Evolutionary conservation across 176 grass and related monocot genomes (phyloP).

Genomic region (Alloteropsis semialata): DNA sequence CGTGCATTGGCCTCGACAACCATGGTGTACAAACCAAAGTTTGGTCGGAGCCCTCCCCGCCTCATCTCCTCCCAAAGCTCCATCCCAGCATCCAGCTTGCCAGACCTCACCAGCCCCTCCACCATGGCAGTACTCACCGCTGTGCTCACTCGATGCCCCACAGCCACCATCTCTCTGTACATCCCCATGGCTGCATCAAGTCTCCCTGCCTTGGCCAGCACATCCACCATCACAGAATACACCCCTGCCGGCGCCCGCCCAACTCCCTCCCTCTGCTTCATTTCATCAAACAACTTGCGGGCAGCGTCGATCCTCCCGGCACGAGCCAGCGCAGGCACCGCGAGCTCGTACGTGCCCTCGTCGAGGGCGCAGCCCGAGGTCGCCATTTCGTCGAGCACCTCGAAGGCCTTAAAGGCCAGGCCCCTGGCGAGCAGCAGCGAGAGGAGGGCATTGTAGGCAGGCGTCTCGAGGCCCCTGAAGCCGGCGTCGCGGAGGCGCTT

Average conservation of each 20-base stretch:
- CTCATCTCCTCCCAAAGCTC: conserved; percentile 93
- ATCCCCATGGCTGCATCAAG: conserved; percentile 78
- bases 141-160: conserved; percentile 50
- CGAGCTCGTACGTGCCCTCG: conserved; percentile 74
- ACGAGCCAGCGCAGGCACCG: conserved; percentile 68
- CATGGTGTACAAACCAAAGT: conserved; percentile 80
- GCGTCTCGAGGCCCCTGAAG: conserved; percentile 47
- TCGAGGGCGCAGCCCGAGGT: conserved; percentile 44
- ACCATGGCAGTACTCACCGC: conserved; percentile 60
- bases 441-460: conserved; percentile 77
- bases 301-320: conserved; percentile 77
- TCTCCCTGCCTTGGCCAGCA: conserved; percentile 80
- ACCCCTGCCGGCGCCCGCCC: conserved; percentile 33
- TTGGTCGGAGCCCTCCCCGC: conserved; percentile 56
- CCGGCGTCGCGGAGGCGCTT: conserved; percentile 72
- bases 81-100: conserved; percentile 81
- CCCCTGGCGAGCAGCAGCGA: conserved; percentile 81
- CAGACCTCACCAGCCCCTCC: conserved; percentile 69
- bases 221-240: conserved; percentile 73
- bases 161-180: conserved; percentile 79
- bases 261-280: conserved; percentile 49
- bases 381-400: conserved; percentile 80
- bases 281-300: conserved; percentile 79
- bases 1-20: conserved; percentile 87
- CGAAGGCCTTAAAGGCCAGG: conserved; percentile 85